Base-by-base conservation (phyloP, 2,329 filamentous ascomycete genomes). In the Colletotrichum sp. region DNA sequence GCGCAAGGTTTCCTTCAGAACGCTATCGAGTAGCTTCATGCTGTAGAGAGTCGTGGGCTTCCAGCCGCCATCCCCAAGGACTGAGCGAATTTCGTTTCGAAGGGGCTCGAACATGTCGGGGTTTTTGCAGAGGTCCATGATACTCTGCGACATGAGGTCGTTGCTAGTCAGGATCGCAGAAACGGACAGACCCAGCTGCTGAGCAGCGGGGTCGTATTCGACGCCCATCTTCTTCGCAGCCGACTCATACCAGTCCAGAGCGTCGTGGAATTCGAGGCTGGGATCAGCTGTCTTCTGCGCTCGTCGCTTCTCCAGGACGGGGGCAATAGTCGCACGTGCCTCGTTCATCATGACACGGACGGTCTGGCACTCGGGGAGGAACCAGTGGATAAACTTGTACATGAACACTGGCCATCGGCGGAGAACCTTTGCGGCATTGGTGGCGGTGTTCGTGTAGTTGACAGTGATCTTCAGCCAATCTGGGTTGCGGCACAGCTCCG, bases 141-240 rank as follows among this genome's bases (percentile, higher is more conserved):
- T 71, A 7, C 74, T 71, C 21, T 78, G 74, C 5, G 71, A 67
- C 32, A 79, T 67, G n/a, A 79, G 56, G 34, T 80, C 80, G n/a
- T 76, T 77, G 26, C 77, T 80, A 9, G 76, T 81, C 48, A 79
- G 73, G 26, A 80, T 78, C 12, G 80, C 78, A 3, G 71, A 79
- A 4, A 81, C 63, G 12, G 77, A 75, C 4, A 81, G 74, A 0
- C 74, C 70, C 10, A 81, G 68, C 55, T 81, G 79, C 34, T 74
- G 63, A 13, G 69, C 43, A 0, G 67, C 61, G 2, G 71, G 48
- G 8, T 74, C 71, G 21, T 74, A 74, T 14, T 28, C 26, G 2
- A 61, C 67, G 13, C 61, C 67, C 71, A 73, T 70, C 13, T 58
- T 70, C 21, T 71, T 32, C 3, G 71, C 59, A 1, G 59, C 66